Evolutionary conservation across 1,284 basidiomycete genomes (phyloP), one percentile per base, ranked within the genome.

Genomic region (Microbotryum scabiosae): DNA sequence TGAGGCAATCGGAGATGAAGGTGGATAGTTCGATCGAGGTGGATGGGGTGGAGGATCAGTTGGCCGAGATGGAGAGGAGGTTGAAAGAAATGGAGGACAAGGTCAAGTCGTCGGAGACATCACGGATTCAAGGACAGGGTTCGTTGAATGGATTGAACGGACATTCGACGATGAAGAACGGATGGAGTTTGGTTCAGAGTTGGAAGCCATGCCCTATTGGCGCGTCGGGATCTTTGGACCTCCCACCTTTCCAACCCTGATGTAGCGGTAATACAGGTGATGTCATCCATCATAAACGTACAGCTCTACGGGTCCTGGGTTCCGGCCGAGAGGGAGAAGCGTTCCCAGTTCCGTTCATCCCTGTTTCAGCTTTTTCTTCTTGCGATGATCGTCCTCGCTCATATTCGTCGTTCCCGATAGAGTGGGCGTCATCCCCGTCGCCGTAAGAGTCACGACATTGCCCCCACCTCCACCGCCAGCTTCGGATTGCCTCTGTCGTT

Each of bases 161-260:
- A 41, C 20, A 4, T 26, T 23, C 16, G 52, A 46, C 5, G 16
- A 44, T 6, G 16, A 50, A 4, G 59, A 61, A 21, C 61, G 66
- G 66, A 51, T 36, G 25, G 57, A 46, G 41, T 41, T 63, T 20
- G 49, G 46, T 41, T 46, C 56, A 32, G 26, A 59, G 63, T 18
- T 71, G 69, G 69, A 61, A 51, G 26, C 32, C 52, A 2, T 59
- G 66, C 28, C 70, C 70, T 8, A 69, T 71, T 16, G 70, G 69
- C 20, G 36, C 44, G 62, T 5, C 63, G 60, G 8, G 25, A 30
- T 4, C 26, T n/a, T 36, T 64, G 32, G 60, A 64, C 26, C 32
- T 60, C 49, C 20, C 41, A 21, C 49, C 47, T 41, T 32, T 50
- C 3, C 20, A 52, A 25, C 28, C 5, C n/a, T 30, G 41, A 30